Conservation (phyloP, 345 rosid species). For the Gossypium mustelinum region DNA sequence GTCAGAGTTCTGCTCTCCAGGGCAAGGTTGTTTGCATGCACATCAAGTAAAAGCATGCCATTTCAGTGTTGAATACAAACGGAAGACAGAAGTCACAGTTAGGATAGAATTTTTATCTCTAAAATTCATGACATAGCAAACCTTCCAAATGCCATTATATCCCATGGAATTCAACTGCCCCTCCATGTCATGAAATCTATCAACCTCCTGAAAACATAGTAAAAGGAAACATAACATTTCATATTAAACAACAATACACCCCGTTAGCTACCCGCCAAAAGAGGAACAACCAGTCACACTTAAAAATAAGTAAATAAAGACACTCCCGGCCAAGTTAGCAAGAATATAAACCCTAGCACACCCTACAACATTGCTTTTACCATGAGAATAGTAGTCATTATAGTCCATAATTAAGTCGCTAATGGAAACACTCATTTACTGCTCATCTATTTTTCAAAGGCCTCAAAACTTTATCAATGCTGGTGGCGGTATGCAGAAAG, state of each 20-base stretch:
- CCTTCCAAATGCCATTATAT: slow-evolving; percentile 87
- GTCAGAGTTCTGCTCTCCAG: slow-evolving; percentile 7
- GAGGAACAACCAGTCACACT: neutral
- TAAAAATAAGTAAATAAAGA: neutral
- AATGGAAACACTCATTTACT: neutral
- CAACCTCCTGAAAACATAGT: slow-evolving; percentile 68
- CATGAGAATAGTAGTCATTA: neutral
- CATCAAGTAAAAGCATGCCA: neutral
- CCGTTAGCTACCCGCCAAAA: neutral
- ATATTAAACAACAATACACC: neutral
- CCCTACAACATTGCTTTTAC: neutral
- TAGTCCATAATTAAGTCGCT: neutral
- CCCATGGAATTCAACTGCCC: slow-evolving; percentile 63
- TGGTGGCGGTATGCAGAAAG: neutral
- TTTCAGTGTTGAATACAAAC: neutral
- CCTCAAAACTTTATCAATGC: neutral
- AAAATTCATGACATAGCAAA: slow-evolving; percentile 19
- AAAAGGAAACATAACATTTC: slow-evolving; percentile 1
- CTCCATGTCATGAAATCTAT: slow-evolving; percentile 75
- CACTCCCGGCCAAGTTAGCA: neutral
- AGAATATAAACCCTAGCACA: neutral
- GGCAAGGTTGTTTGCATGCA: neutral
- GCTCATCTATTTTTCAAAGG: neutral
- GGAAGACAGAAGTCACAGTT: neutral
- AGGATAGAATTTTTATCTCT: neutral